Evolutionary conservation across 2,329 filamentous ascomycete genomes (phyloP), one percentile per base, ranked within the genome.

Genomic region (Pseudocercospora fijiensis): DNA sequence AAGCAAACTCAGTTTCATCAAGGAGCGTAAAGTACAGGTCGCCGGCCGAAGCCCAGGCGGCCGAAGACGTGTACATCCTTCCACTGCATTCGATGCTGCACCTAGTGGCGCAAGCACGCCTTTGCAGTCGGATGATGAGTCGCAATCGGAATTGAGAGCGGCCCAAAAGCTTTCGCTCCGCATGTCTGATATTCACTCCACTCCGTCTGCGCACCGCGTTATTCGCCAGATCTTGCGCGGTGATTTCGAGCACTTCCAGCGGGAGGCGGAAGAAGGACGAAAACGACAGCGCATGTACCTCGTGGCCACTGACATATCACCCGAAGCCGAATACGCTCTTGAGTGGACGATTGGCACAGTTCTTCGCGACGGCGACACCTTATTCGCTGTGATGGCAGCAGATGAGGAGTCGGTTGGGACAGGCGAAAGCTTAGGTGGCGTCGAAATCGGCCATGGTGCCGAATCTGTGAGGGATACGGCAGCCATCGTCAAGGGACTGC

Each of bases 301-400:
- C 16, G 92, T 97, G n/a, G 94, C 95, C 2, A 97, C 92, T 0
- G 95, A 99, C 77, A 81, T 98, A 3, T 97, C 93, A 70, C 91
- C 95, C 41, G 95, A 99, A 79, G 93, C 94, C 4, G 91, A 91
- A 6, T 96, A 98, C 76, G 95, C 95, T 1, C 83, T 99, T 30
- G 95, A 99, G 76, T 99, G 95, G 95, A 95, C 94, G 0, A 93
- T 99, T 61, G 95, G 95, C 7, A 98, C 94, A 0, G 92, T 98
- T 5, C 82, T 99, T 28, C 86, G 95, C 56, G 93, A 98, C 71
- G 95, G 95, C 7, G 95, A 99, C 75, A 98, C 94, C 0, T 83
- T 99, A 37, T 88, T 97, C 66, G 92, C 92, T 2, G 91, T 98
- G 52, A 96, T 96, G 78, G 96, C 93, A 62, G 89, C 96, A 24